phyloP scores from a whole-genome alignment of 108 stramenopile genomes.

The Stephanodiscus minutulus region DNA sequence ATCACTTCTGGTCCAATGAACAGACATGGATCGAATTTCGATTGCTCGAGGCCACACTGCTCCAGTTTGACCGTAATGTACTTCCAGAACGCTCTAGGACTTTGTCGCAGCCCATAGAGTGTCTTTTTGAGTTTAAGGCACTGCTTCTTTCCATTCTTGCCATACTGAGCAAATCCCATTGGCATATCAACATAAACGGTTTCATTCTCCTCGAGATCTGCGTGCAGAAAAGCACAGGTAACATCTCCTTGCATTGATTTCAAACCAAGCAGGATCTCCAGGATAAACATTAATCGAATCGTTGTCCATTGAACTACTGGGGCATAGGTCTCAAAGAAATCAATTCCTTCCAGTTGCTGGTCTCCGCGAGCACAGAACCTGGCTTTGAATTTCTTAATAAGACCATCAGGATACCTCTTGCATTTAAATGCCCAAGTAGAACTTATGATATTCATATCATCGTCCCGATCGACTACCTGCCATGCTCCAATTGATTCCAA shows the following conservation, averaged over 20 bases:
- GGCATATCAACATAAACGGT: slow-evolving; percentile 10
- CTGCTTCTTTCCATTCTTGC: slow-evolving; percentile 6
- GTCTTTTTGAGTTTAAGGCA: slow-evolving; percentile 26
- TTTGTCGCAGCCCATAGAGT: slow-evolving; percentile 33
- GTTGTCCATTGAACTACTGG: slow-evolving; percentile 62
- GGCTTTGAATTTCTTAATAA: slow-evolving; percentile 57
- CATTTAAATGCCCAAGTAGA: slow-evolving; percentile 42
- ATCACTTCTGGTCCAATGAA: slow-evolving; percentile 11
- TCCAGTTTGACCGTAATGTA: slow-evolving; percentile 2
- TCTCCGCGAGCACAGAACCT: slow-evolving; percentile 64
- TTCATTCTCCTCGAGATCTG: slow-evolving; percentile 26
- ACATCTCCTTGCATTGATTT: slow-evolving; percentile 50
- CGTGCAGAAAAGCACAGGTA: slow-evolving; percentile 50
- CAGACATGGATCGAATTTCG: slow-evolving; percentile 24
- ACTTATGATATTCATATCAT: not conserved
- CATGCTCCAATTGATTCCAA: slow-evolving; percentile 1
- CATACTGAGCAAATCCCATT: slow-evolving; percentile 26
- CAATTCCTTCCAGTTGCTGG: slow-evolving; percentile 55
- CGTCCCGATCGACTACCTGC: slow-evolving; percentile 5
- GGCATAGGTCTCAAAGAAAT: slow-evolving; percentile 54
- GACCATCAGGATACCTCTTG: slow-evolving; percentile 41
- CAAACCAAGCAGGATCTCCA: slow-evolving; percentile 22
- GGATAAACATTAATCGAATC: slow-evolving; percentile 32
- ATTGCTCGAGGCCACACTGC: not conserved
- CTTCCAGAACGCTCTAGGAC: slow-evolving; percentile 26